Conservation (phyloP, 1,284 basidiomycete species). For the Tilletia indica region DNA sequence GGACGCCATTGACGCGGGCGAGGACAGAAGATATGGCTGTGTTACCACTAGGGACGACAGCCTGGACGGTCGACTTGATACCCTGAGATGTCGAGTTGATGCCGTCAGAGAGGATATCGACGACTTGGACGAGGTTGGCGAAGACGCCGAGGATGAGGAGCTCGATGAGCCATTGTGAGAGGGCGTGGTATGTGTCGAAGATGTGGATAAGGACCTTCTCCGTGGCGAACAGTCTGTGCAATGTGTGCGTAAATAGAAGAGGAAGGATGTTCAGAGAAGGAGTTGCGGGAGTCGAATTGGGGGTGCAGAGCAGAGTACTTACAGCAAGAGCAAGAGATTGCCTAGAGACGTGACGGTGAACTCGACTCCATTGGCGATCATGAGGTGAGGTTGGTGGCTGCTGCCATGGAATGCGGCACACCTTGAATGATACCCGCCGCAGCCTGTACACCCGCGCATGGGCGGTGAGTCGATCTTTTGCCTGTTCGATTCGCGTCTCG, state of each 20-base stretch:
- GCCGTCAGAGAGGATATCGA: conserved; percentile 62
- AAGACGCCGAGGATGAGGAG: too few species aligned
- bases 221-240: conserved; percentile 26
- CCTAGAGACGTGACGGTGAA: conserved; percentile 73
- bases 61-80: conserved; percentile 70
- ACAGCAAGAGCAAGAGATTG: conserved; percentile 34
- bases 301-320: too few species aligned
- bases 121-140: too few species aligned
- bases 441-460: conserved; percentile 76
- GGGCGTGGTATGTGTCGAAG: conserved; percentile 83
- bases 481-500: too few species aligned
- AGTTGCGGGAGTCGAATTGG: too few species aligned
- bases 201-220: conserved; percentile 64
- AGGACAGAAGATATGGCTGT: conserved; percentile 26
- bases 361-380: conserved; percentile 74
- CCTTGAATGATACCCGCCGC: conserved; percentile 78
- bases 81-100: conserved; percentile 71
- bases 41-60: conserved; percentile 33
- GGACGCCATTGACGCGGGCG: conserved; percentile 29
- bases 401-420: conserved; percentile 80
- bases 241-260: conserved; percentile 65
- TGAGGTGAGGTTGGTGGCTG: conserved; percentile 77
- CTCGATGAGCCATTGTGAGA: conserved; percentile 85
- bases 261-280: too few species aligned
- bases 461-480: conserved; percentile 71